These are phyloP conservation scores for Borovskyia barvae DNA, from an alignment of 208 protist genomes.

Conservation along the genomic window DNA sequence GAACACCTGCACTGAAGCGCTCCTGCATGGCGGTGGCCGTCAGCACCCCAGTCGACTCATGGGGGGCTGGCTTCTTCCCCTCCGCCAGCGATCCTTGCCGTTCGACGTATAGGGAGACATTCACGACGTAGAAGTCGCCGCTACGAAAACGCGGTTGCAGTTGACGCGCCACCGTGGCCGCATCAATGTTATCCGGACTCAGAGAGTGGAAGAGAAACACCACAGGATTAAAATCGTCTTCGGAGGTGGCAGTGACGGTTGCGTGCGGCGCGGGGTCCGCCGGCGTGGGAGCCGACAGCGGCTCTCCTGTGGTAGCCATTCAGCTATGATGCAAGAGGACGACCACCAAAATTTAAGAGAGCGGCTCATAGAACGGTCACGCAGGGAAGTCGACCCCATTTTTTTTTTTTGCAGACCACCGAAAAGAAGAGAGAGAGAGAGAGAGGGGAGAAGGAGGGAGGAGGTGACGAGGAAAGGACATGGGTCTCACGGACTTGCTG, in stretches of 20 bases:
- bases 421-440: background rate
- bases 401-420: no score
- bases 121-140: slow-evolving; percentile 21
- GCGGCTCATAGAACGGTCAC: no score
- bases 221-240: slow-evolving; percentile 10
- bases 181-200: slow-evolving; percentile 20
- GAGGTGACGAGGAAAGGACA: background rate
- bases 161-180: slow-evolving; percentile 8
- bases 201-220: slow-evolving; percentile 20
- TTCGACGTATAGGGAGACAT: slow-evolving; percentile 1
- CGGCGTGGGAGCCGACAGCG: no score
- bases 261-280: background rate
- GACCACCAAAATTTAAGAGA: no score
- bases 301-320: no score
- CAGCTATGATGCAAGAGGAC: no score
- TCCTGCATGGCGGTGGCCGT: background rate
- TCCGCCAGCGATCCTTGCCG: slow-evolving; percentile 3
- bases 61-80: background rate
- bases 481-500: no score
- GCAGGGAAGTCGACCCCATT: no score
- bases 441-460: background rate
- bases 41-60: background rate
- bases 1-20: slow-evolving; percentile 1
- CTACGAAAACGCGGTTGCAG: slow-evolving; percentile 18
- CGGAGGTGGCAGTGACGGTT: background rate